A percentile compares a stretch with the other conserved stretches of the same genome.
Conservation (phyloP, 2,329 filamentous ascomycete genomes). For the Monilinia laxa region DNA sequence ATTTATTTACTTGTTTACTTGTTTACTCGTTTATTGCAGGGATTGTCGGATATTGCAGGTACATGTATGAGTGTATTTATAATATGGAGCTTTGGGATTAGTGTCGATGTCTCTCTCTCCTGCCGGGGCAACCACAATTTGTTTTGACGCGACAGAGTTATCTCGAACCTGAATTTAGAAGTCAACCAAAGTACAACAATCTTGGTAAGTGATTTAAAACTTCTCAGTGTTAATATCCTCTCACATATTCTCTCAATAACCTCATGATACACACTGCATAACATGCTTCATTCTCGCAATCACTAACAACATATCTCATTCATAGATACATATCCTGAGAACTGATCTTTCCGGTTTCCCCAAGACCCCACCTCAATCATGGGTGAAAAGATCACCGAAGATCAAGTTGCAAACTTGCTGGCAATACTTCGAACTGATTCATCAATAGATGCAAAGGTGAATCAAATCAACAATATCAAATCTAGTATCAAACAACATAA, state of each 20-base stretch:
- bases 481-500: conserved; percentile 90
- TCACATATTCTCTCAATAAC: not conserved
- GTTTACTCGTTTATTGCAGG: not conserved
- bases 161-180: conserved; percentile 14
- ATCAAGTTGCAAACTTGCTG: conserved; percentile 56
- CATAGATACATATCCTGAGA: conserved; percentile 26
- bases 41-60: not conserved
- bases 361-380: conserved; percentile 39
- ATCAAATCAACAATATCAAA: conserved; percentile 72
- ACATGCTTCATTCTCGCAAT: conserved; percentile 7
- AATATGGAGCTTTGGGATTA: conserved; percentile 14
- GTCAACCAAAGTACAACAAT: conserved; percentile 3
- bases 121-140: conserved; percentile 23
- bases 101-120: not conserved
- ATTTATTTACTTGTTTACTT: not conserved
- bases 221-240: conserved; percentile 6
- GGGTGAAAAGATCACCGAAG: conserved; percentile 59
- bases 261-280: conserved; percentile 9
- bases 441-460: conserved; percentile 68
- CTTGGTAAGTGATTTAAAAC: conserved; percentile 17
- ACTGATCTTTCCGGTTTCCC: conserved; percentile 22
- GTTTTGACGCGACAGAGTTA: conserved; percentile 23
- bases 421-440: conserved; percentile 59
- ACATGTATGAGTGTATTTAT: not conserved
- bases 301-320: conserved; percentile 28